Conservation (phyloP, 1,139 yeast genomes). For the Groenewaldozyma auringiensis region DNA sequence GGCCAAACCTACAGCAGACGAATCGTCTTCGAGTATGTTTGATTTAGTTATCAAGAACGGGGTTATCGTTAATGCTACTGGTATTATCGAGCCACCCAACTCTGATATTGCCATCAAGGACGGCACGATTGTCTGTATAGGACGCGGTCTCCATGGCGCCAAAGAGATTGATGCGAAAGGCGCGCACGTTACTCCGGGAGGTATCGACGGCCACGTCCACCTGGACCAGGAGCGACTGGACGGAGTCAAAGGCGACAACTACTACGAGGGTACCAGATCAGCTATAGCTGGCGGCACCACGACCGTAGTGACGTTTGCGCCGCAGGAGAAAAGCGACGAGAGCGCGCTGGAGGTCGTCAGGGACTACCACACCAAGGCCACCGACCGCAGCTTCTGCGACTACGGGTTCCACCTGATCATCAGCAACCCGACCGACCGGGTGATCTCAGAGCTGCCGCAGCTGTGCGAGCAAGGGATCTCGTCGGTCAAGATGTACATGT, state of each 20-base stretch:
- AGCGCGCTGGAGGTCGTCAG: slow-evolving; percentile 15
- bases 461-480: slow-evolving; percentile 36
- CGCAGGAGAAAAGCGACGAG: slow-evolving; percentile 32
- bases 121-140: slow-evolving; percentile 35
- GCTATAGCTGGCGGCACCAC: slow-evolving; percentile 53
- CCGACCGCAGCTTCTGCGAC: slow-evolving; percentile 36
- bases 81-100: slow-evolving; percentile 30
- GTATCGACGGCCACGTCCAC: slow-evolving; percentile 48
- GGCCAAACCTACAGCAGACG: no score
- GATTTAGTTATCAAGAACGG: slow-evolving; percentile 14
- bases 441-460: slow-evolving; percentile 24
- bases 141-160: slow-evolving; percentile 24
- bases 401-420: slow-evolving; percentile 41
- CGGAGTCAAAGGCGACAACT: slow-evolving; percentile 9
- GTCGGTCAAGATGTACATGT: slow-evolving; percentile 41
- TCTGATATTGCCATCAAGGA: slow-evolving; percentile 36
- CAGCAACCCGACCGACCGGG: slow-evolving; percentile 28
- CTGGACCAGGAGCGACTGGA: slow-evolving; percentile 53
- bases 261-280: slow-evolving; percentile 45
- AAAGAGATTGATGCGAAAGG: slow-evolving; percentile 40
- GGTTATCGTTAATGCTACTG: slow-evolving; percentile 12
- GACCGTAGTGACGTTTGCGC: slow-evolving; percentile 39
- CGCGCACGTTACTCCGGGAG: slow-evolving; percentile 41
- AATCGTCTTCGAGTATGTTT: no score
- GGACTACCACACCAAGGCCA: slow-evolving; percentile 25